Percentiles rank a stretch among this genome's conserved stretches.
Evolutionary conservation across 495 filamentous ascomycete genomes (phyloP).

Genomic region (Xylaria scruposa): DNA sequence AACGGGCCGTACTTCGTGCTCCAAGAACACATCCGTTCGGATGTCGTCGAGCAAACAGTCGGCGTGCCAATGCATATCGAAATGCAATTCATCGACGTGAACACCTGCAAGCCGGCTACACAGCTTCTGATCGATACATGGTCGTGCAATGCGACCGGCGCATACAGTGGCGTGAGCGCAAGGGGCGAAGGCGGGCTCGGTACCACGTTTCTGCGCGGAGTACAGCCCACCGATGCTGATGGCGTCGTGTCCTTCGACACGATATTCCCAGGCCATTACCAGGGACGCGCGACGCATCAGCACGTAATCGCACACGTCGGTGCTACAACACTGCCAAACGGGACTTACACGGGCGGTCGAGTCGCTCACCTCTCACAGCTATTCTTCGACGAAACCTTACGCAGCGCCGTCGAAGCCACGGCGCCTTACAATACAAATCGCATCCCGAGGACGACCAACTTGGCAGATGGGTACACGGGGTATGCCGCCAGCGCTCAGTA

Average conservation of each 20-base stretch:
- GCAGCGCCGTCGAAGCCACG: slow-evolving; percentile 57
- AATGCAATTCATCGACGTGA: slow-evolving; percentile 62
- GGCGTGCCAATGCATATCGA: slow-evolving; percentile 62
- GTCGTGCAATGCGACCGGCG: slow-evolving; percentile 64
- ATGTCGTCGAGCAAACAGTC: slow-evolving; percentile 53
- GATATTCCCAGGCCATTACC: slow-evolving; percentile 67
- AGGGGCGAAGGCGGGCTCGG: slow-evolving; percentile 47
- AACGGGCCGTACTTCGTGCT: slow-evolving; percentile 52
- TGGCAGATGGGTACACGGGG: slow-evolving; percentile 44
- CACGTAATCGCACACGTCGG: slow-evolving; percentile 60
- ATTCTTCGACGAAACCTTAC: slow-evolving; percentile 63
- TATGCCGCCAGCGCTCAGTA: slow-evolving; percentile 45
- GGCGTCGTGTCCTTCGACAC: slow-evolving; percentile 64
- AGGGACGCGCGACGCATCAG: slow-evolving; percentile 64
- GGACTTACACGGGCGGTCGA: slow-evolving; percentile 56
- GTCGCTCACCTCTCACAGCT: slow-evolving; percentile 62
- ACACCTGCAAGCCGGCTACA: slow-evolving; percentile 59
- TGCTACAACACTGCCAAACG: slow-evolving; percentile 45
- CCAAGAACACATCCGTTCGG: slow-evolving; percentile 57
- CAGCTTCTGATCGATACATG: slow-evolving; percentile 63
- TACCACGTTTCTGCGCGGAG: slow-evolving; percentile 59
- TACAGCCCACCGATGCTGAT: slow-evolving; percentile 57
- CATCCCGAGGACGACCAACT: slow-evolving; percentile 54
- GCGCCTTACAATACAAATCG: slow-evolving; percentile 62
- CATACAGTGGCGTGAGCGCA: slow-evolving; percentile 55